Evolutionary conservation across 352 stramenopile species (phyloP).

Genomic region (Phytopythium cucurbitacearum): DNA sequence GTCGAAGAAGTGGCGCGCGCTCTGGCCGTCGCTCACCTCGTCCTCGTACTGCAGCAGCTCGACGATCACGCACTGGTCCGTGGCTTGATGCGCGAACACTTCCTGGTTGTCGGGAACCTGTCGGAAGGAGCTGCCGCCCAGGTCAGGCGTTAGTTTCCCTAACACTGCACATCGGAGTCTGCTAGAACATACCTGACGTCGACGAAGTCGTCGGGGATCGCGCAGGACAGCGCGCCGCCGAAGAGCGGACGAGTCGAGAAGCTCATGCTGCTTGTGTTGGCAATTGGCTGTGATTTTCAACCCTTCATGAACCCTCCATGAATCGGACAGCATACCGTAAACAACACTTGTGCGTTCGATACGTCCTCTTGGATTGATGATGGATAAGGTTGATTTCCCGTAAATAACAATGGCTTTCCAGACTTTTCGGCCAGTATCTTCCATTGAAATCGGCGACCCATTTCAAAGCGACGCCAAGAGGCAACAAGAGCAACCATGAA

Average conservation of each 20-base stretch:
- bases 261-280: not conserved
- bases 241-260: slow-evolving; percentile 30
- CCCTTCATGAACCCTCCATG: too few relatives aligned
- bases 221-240: slow-evolving; percentile 67
- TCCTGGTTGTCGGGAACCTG: slow-evolving; percentile 88
- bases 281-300: not conserved
- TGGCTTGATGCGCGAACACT: slow-evolving; percentile 77
- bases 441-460: not conserved
- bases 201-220: slow-evolving; percentile 63
- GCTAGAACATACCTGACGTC: slow-evolving; percentile 59
- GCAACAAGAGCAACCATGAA: slow-evolving; percentile 22
- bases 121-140: slow-evolving; percentile 45
- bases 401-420: slow-evolving; percentile 2
- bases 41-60: slow-evolving; percentile 75
- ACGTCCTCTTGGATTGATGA: too few relatives aligned
- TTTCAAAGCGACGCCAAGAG: slow-evolving; percentile 5
- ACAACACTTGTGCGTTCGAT: too few relatives aligned
- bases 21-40: slow-evolving; percentile 35
- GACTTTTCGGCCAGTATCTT: slow-evolving; percentile 9
- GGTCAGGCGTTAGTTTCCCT: slow-evolving; percentile 1
- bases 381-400: not conserved
- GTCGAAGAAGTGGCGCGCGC: slow-evolving; percentile 78
- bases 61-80: slow-evolving; percentile 80
- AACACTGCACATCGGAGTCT: not conserved
- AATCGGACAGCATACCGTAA: too few relatives aligned